Conservation (phyloP, 805 yeast species). For the Metschnikowia bowlesiae region DNA sequence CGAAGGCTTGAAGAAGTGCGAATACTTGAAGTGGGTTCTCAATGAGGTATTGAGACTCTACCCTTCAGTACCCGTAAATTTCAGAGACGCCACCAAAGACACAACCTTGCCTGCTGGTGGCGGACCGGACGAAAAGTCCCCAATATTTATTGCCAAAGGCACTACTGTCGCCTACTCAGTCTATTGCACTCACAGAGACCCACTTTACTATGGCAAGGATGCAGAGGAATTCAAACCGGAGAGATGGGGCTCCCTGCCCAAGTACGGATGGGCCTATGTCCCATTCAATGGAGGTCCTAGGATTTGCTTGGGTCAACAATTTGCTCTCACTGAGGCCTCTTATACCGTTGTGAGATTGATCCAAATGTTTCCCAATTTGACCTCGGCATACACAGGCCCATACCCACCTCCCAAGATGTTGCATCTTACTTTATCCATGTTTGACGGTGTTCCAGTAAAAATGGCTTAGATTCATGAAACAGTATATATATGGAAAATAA, state of each 20-base stretch:
- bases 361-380: constrained; percentile 27
- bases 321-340: constrained; percentile 50
- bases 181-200: constrained; percentile 18
- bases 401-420: constrained; percentile 17
- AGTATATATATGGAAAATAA: neutral
- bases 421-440: constrained; percentile 24
- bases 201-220: constrained; percentile 31
- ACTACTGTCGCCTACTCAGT: constrained; percentile 17
- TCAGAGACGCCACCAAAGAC: constrained; percentile 19
- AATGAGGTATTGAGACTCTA: constrained; percentile 36
- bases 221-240: constrained; percentile 34
- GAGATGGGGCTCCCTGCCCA: constrained; percentile 31
- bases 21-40: constrained; percentile 33
- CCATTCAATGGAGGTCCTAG: constrained; percentile 57
- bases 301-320: constrained; percentile 53
- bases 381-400: constrained; percentile 13
- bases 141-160: constrained; percentile 17
- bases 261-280: constrained; percentile 45
- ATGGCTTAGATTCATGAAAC: constrained; percentile 3
- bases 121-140: constrained; percentile 23
- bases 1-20: constrained; percentile 37
- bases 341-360: constrained; percentile 38
- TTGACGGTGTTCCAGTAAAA: constrained; percentile 19
- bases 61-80: constrained; percentile 27
- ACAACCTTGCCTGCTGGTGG: constrained; percentile 24